Evolutionary conservation across 2,329 filamentous ascomycete genomes (phyloP).

Genomic region (Fusarium secorum): DNA sequence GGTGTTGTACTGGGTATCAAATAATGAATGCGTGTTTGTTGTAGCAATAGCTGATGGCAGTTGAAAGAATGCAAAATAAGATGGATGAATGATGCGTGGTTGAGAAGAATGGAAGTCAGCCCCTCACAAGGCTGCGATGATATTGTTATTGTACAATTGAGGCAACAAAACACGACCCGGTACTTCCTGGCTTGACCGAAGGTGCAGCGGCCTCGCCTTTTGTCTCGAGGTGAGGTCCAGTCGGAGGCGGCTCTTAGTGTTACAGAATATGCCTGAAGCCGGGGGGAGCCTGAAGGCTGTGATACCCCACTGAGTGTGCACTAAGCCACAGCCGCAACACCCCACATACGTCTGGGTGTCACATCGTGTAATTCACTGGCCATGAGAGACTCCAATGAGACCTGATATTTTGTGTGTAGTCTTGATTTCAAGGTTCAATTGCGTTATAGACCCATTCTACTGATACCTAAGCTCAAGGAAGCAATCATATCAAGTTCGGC

Average conservation of each 20-base stretch:
- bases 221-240: slow-evolving; percentile 20
- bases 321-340: slow-evolving; percentile 40
- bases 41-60: no score
- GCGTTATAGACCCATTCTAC: no score
- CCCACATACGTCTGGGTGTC: slow-evolving; percentile 14
- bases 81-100: neutral
- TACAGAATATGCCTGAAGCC: slow-evolving; percentile 17
- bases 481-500: neutral
- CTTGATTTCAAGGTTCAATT: neutral
- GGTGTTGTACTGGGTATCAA: neutral
- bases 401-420: neutral
- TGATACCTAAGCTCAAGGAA: no score
- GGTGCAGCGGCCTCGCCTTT: slow-evolving; percentile 10
- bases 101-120: neutral
- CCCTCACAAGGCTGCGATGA: slow-evolving; percentile 25
- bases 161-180: neutral
- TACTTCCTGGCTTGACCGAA: slow-evolving; percentile 10
- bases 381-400: neutral
- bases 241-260: slow-evolving; percentile 13
- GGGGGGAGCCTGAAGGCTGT: slow-evolving; percentile 20
- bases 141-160: neutral
- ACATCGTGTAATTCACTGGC: neutral
- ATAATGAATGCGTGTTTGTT: neutral
- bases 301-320: slow-evolving; percentile 30
- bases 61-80: slow-evolving; percentile 9